Evolutionary conservation across 2,329 filamentous ascomycete genomes (phyloP).

Genomic region (Colletotrichum acutatum): DNA sequence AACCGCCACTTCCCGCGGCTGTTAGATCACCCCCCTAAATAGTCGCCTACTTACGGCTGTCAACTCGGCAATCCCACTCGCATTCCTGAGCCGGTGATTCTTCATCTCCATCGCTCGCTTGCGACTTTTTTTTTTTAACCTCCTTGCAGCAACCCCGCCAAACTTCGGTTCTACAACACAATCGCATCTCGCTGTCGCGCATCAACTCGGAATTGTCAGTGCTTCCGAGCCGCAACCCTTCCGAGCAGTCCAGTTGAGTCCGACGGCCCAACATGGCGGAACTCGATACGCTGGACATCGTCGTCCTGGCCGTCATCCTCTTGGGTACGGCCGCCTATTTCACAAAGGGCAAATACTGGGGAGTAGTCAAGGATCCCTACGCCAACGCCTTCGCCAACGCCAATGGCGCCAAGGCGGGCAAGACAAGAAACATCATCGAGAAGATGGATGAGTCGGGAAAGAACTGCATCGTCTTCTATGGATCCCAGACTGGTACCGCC

Average conservation of each 20-base stretch:
- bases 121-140: background rate
- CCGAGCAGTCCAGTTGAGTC: conserved; percentile 12
- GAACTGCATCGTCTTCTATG: conserved; percentile 98
- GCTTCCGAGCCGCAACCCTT: conserved; percentile 8
- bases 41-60: conserved; percentile 14
- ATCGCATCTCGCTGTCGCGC: background rate
- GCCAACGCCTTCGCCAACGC: conserved; percentile 77
- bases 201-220: conserved; percentile 10
- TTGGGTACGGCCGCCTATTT: conserved; percentile 94
- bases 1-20: conserved; percentile 28
- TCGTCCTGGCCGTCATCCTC: conserved; percentile 88
- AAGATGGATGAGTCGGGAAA: conserved; percentile 96
- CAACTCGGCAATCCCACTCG: conserved; percentile 19
- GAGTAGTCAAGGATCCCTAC: conserved; percentile 87
- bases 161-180: conserved; percentile 8
- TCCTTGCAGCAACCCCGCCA: conserved; percentile 11
- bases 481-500: conserved; percentile 96
- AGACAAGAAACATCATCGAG: conserved; percentile 92
- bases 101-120: background rate
- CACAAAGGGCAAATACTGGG: conserved; percentile 97
- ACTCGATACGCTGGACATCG: conserved; percentile 93
- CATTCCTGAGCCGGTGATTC: background rate
- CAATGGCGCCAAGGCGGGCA: conserved; percentile 78
- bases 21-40: conserved; percentile 5
- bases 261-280: conserved; percentile 76